A percentile compares a stretch with the other conserved stretches of the same genome.
These are phyloP conservation scores for Oidium heveae DNA, from an alignment of 2,329 filamentous ascomycete species.

Conservation along the genomic window DNA sequence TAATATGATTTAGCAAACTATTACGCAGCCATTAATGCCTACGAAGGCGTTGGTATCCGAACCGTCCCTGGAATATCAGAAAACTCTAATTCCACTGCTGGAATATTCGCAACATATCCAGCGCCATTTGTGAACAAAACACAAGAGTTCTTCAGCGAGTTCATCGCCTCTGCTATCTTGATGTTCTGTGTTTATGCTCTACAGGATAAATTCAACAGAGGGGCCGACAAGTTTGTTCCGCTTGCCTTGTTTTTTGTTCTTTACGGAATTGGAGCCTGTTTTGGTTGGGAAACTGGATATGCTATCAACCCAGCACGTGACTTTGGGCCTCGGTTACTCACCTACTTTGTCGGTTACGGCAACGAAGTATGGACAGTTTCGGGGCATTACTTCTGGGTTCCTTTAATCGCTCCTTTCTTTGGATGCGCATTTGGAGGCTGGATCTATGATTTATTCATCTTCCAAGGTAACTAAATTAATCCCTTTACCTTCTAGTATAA, in stretches of 20 bases:
- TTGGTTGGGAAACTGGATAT: conserved; percentile 55
- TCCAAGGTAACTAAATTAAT: conserved; percentile 4
- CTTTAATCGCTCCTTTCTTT: conserved; percentile 47
- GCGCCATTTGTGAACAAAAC: conserved; percentile 35
- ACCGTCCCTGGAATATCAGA: conserved; percentile 23
- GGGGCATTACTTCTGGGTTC: conserved; percentile 49
- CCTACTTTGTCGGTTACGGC: conserved; percentile 44
- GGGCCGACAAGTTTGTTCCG: conserved; percentile 28
- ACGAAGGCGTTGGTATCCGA: conserved; percentile 37
- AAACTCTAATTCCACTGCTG: conserved; percentile 24
- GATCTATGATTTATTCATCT: conserved; percentile 39
- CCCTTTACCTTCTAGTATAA: not conserved
- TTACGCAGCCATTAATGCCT: conserved; percentile 36
- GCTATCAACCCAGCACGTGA: conserved; percentile 52
- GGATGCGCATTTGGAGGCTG: conserved; percentile 39
- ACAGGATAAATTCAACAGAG: conserved; percentile 27
- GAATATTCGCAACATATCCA: conserved; percentile 53
- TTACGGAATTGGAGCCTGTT: conserved; percentile 48
- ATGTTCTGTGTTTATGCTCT: conserved; percentile 52
- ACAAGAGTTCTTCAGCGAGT: conserved; percentile 47
- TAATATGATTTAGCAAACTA: conserved; percentile 25
- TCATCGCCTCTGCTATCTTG: conserved; percentile 38
- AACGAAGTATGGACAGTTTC: conserved; percentile 40
- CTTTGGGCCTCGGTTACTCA: conserved; percentile 39
- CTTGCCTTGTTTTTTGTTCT: conserved; percentile 45